Conservation (phyloP, 108 stramenopile genomes). For the Nannochloropsis salina region DNA sequence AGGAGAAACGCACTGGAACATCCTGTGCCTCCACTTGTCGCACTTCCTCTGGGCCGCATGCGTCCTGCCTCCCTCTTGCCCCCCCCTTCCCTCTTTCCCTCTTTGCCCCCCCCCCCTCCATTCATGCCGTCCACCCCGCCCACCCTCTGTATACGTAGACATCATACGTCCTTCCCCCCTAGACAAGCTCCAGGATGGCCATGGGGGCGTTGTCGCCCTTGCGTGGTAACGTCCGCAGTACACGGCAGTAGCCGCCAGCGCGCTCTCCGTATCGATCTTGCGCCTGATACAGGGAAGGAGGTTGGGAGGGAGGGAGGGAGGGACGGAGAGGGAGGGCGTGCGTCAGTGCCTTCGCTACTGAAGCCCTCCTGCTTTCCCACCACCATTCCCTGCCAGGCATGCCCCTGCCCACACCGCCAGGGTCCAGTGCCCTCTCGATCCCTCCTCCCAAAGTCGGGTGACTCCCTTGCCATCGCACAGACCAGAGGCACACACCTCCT, state of each 20-base stretch:
- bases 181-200: slow-evolving; percentile 92
- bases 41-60: too few relatives aligned
- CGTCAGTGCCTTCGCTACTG: too few relatives aligned
- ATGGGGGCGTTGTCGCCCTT: slow-evolving; percentile 94
- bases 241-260: slow-evolving; percentile 76
- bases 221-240: slow-evolving; percentile 81
- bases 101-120: not conserved
- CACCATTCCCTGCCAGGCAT: not conserved
- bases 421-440: too few relatives aligned
- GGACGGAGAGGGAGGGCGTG: not conserved
- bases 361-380: too few relatives aligned
- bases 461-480: too few relatives aligned
- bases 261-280: slow-evolving; percentile 29
- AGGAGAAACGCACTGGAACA: too few relatives aligned
- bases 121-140: not conserved
- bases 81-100: not conserved
- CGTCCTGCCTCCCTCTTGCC: not conserved
- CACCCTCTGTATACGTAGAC: not conserved
- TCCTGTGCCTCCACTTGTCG: too few relatives aligned
- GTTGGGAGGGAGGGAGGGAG: not conserved
- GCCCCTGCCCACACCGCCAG: too few relatives aligned
- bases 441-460: too few relatives aligned
- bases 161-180: slow-evolving; percentile 31
- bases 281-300: not conserved
- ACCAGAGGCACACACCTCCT: too few relatives aligned